Percentiles rank a stretch among this genome's conserved stretches.
These are phyloP conservation scores for Ceratocystis eucalypticola DNA, from an alignment of 2,329 filamentous ascomycete species.

Conservation along the genomic window DNA sequence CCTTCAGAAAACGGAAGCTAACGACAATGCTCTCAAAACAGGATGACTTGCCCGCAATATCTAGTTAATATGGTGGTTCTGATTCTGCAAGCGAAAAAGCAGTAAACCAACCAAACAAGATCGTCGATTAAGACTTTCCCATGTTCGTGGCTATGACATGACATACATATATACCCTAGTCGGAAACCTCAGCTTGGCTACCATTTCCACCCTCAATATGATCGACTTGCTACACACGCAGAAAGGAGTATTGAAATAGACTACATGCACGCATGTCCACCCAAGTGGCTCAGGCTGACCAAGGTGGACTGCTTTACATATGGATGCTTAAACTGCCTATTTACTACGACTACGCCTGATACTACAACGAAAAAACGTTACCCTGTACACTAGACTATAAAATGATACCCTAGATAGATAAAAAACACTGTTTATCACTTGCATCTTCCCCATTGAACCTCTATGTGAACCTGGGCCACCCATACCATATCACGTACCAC, in stretches of 20 bases:
- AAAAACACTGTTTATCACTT: neutral
- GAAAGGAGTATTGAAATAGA: too few species aligned
- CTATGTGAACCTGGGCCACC: too few species aligned
- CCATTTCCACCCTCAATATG: neutral
- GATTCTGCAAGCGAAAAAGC: neutral
- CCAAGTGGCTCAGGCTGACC: too few species aligned
- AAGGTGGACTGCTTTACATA: neutral
- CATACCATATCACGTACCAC: too few species aligned
- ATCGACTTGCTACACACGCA: neutral
- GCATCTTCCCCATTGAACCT: too few species aligned
- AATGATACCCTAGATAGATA: neutral
- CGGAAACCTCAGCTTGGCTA: neutral
- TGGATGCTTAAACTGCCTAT: neutral
- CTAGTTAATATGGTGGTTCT: neutral
- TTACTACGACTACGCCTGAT: neutral
- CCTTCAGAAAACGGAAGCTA: neutral
- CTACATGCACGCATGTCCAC: too few species aligned
- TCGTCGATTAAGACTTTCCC: neutral
- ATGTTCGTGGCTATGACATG: neutral
- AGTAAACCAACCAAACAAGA: neutral
- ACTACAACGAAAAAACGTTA: neutral
- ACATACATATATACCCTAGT: neutral
- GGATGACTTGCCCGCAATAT: neutral
- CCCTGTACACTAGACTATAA: neutral
- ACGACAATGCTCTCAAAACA: neutral